Percentiles rank a stretch among this genome's conserved stretches.
Conservation (phyloP, 106 monocot species). For the Gastrodia elata region DNA sequence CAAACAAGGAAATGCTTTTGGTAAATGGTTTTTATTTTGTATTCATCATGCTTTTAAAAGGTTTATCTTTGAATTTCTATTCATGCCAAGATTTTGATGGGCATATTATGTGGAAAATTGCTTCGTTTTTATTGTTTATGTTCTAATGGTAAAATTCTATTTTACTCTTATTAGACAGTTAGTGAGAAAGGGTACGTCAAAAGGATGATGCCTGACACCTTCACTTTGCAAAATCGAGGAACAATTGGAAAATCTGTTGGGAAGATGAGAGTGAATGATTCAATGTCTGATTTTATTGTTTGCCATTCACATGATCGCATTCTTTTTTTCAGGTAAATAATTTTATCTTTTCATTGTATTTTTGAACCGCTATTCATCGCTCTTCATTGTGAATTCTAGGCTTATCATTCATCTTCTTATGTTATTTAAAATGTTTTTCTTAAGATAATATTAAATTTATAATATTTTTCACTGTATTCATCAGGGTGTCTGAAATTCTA, state of each 20-base stretch:
- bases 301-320: constrained; percentile 88
- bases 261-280: constrained; percentile 94
- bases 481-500: no score
- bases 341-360: no score
- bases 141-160: background rate
- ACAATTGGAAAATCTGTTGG: constrained; percentile 99
- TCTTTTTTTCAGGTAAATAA: constrained; percentile 85
- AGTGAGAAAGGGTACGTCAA: constrained; percentile 97
- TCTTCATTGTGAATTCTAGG: background rate
- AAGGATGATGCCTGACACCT: constrained; percentile 85
- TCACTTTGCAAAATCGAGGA: constrained; percentile 80
- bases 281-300: constrained; percentile 84
- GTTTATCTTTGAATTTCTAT: background rate
- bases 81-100: background rate
- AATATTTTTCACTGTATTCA: no score
- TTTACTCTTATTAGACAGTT: constrained; percentile 40
- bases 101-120: background rate
- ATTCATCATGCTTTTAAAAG: constrained; percentile 4
- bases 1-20: constrained; percentile 97
- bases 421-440: background rate
- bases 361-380: no score
- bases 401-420: background rate
- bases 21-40: constrained; percentile 24
- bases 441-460: background rate
- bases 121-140: background rate